These are phyloP conservation scores for Ceratocystis cubensis DNA, from an alignment of 2,329 filamentous ascomycete genomes.

Conservation along the genomic window DNA sequence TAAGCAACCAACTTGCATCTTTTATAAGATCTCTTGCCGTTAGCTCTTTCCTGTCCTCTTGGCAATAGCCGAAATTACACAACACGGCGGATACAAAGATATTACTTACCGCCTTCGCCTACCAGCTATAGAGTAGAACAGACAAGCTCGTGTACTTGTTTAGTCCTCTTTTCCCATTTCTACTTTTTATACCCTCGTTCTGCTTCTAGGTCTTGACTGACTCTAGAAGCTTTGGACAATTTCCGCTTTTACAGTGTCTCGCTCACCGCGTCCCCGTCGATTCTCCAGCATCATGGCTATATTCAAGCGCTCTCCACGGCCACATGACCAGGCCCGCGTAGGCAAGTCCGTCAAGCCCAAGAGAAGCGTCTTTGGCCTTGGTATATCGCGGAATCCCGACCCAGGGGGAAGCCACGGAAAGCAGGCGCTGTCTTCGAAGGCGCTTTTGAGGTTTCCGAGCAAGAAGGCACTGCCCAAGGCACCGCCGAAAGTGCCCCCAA, in stretches of 20 bases:
- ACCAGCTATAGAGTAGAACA: background rate
- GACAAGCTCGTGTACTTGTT: conserved; percentile 28
- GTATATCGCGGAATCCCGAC: background rate
- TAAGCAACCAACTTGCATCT: background rate
- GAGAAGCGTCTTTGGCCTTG: conserved; percentile 29
- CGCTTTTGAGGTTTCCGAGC: background rate
- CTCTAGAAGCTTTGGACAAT: background rate
- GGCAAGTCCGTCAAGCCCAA: conserved; percentile 80
- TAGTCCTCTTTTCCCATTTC: conserved; percentile 25
- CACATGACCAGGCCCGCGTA: conserved; percentile 53
- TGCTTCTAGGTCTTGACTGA: conserved; percentile 11
- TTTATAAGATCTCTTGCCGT: too few relatives aligned
- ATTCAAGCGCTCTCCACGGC: conserved; percentile 86
- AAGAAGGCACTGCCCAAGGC: background rate
- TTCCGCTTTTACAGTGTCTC: background rate
- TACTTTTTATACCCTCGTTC: background rate
- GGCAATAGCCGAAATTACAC: too few relatives aligned
- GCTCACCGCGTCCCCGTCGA: conserved; percentile 3
- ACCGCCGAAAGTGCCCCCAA: background rate
- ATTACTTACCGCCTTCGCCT: background rate
- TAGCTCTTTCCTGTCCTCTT: too few relatives aligned
- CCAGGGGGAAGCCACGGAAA: background rate
- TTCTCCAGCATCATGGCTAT: conserved; percentile 36
- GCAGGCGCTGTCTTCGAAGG: background rate
- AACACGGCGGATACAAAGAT: too few relatives aligned